These are phyloP conservation scores for Galerina marginata DNA, from an alignment of 768 basidiomycete species.

Conservation along the genomic window DNA sequence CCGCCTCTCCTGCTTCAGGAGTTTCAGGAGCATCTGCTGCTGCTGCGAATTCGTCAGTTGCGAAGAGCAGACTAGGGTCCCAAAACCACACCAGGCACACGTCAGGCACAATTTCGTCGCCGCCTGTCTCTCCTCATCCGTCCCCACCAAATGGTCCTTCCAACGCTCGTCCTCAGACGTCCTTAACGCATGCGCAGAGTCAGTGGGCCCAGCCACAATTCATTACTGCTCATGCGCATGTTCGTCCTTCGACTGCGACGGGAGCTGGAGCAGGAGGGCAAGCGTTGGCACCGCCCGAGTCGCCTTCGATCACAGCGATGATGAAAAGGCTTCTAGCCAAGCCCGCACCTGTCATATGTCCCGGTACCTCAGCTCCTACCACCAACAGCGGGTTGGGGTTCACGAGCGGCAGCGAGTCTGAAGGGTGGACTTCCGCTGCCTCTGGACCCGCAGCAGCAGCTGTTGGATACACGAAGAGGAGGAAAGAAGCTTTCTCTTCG, in stretches of 20 bases:
- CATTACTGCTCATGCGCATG: too few relatives aligned
- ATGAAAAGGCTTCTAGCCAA: conserved; percentile 43
- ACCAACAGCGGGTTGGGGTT: background rate
- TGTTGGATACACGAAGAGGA: background rate
- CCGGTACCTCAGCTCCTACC: background rate
- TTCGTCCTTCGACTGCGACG: background rate
- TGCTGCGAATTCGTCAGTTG: too few relatives aligned
- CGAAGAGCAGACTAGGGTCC: background rate
- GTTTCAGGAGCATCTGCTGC: background rate
- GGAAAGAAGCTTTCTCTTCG: background rate
- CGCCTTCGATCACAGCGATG: conserved; percentile 21
- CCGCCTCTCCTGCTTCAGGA: background rate
- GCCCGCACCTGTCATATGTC: conserved; percentile 24
- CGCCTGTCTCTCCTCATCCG: background rate
- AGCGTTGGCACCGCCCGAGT: conserved; percentile 10
- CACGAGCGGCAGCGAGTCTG: conserved; percentile 20
- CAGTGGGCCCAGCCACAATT: background rate
- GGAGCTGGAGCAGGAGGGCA: too few relatives aligned
- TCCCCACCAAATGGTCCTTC: conserved; percentile 6
- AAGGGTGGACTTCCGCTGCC: background rate
- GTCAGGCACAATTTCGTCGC: background rate
- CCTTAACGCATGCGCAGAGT: conserved; percentile 11
- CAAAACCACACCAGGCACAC: background rate
- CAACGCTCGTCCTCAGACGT: background rate
- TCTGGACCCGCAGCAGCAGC: background rate